Base-by-base conservation (phyloP, 2,329 filamentous ascomycete species). In the Cryphonectria parasitica region DNA sequence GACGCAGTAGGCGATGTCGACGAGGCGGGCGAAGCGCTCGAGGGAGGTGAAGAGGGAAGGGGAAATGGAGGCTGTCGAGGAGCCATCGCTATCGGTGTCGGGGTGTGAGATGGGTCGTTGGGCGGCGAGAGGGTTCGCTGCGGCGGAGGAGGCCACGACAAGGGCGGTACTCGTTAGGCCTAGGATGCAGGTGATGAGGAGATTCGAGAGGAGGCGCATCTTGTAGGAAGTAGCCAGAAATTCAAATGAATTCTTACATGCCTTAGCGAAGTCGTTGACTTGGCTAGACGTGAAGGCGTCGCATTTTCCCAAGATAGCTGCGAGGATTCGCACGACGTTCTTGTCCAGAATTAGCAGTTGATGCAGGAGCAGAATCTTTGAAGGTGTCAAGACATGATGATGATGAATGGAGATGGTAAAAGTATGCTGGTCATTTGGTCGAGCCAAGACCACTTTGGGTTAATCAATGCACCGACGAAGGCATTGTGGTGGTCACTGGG, bases 1-100 rank as follows among this genome's bases (percentile, higher is more conserved):
- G 71, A 98, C 92, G 80, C 96, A 99, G 82, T 98, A 98, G 64
- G 94, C 86, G 71, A 98, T 96, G 79, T 99, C 96, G 73, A 98
- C 95, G 36, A 98, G 87, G 68, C 95, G 91, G n/a, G 95, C 89
- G 69, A 95, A 85, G 77, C 97, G 92, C 80, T 98, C 94, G 19
- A 99, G 89, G 25, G 93, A 90, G 71, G 88, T 83, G 81, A 97
- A 98, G 72, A 98, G 86, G 34, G 84, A 77, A 39, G 81, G 77
- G 5, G 92, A 90, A 69, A 96, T 70, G 28, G 74, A 69, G 34
- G 43, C 31, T 56, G 61, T 43, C 61, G 71, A 41, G 36, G 31
- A 28, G 62, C 43, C 49, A 28, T 61, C 61, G 43, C 72, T 56
- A 25, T 68, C 67, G 45, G 43, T 22, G 28, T 58, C 45, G 36